Base-by-base conservation (phyloP, 768 basidiomycete species). In the Phanerochaete sordida region DNA sequence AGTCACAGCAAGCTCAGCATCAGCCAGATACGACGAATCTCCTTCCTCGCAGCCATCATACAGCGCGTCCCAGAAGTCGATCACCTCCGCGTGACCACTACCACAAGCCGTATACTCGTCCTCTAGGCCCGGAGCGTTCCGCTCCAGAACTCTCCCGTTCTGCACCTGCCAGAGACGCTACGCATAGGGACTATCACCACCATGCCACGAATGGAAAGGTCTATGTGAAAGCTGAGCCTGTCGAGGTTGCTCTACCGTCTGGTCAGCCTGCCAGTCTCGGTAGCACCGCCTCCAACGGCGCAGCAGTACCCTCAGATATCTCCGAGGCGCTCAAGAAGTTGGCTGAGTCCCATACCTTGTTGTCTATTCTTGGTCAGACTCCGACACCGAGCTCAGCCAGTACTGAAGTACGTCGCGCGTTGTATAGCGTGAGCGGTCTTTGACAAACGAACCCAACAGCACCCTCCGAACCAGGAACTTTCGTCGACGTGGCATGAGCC, bases 251-350 rank as follows among this genome's bases (percentile, higher is more conserved):
- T 26, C 3, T 43, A 43, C 33, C 13, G 23, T 12, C 21, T 2
- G 47, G 21, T 24, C 23, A 23, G 19, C 6, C 33, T 35, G 7
- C 33, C 33, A 35, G 13, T 19, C 4, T 19, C 11, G 19, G 39
- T 11, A 19, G 39, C 39, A 33, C 50, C 16, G 30, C 28, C 23
- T 8, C 50, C 30, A 51, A 28, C 30, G 30, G 35, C 13, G 47
- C 19, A 26, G 24, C 33, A 23, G 33, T 24, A 21, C 16, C 35
- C 24, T 37, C 33, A n/a, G 28, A 30, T 26, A 39, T 43, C 12
- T 19, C 48, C 33, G 47, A 58, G 23, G 33, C 57, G n/a, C 35
- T 58, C 19, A 35, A 48, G 45, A 58, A 37, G 26, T 28, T 58
- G 23, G 45, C 57, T n/a, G 57, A 27, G 4, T 48, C 46, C 6